Conservation (phyloP, 805 yeast genomes). For the Saturnispora gosingensis region DNA sequence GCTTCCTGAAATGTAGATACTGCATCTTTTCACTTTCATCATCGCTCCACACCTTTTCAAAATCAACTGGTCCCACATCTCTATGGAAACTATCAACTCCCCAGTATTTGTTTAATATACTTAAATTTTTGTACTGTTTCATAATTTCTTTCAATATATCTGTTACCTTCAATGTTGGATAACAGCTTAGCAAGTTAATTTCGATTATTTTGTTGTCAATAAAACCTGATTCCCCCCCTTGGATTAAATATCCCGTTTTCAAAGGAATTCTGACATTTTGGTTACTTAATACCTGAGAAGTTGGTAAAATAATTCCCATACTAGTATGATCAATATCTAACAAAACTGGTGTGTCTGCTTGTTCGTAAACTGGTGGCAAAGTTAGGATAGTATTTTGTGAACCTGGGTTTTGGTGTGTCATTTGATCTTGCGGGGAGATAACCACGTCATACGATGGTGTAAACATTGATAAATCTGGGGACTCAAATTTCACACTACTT, state of each 20-base stretch:
- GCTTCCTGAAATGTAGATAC: constrained; percentile 12
- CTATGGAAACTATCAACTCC: constrained; percentile 11
- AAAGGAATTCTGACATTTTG: constrained; percentile 64
- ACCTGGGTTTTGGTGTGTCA: constrained; percentile 6
- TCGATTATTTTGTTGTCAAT: constrained; percentile 35
- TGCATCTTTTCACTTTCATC: constrained; percentile 12
- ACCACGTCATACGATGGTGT: constrained; percentile 24
- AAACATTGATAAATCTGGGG: constrained; percentile 22
- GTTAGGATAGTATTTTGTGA: constrained; percentile 5
- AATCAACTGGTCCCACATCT: constrained; percentile 25
- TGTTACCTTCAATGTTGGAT: constrained; percentile 50
- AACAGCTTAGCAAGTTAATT: constrained; percentile 63
- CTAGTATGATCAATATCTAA: constrained; percentile 43
- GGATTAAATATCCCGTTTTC: constrained; percentile 59
- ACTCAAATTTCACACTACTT: constrained; percentile 17
- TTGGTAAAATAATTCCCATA: constrained; percentile 48
- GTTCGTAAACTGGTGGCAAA: constrained; percentile 3
- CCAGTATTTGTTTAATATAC: constrained; percentile 22
- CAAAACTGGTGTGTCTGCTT: constrained; percentile 20
- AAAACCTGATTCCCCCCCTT: constrained; percentile 19
- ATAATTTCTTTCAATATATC: constrained; percentile 47
- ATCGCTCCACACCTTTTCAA: constrained; percentile 24
- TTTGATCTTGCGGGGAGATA: constrained; percentile 20
- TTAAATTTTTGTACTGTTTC: constrained; percentile 47
- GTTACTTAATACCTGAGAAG: constrained; percentile 57